A percentile compares a stretch with the other conserved stretches of the same genome.
Evolutionary conservation across 306 rosid genomes (phyloP).

Genomic region (Delonix regia): DNA sequence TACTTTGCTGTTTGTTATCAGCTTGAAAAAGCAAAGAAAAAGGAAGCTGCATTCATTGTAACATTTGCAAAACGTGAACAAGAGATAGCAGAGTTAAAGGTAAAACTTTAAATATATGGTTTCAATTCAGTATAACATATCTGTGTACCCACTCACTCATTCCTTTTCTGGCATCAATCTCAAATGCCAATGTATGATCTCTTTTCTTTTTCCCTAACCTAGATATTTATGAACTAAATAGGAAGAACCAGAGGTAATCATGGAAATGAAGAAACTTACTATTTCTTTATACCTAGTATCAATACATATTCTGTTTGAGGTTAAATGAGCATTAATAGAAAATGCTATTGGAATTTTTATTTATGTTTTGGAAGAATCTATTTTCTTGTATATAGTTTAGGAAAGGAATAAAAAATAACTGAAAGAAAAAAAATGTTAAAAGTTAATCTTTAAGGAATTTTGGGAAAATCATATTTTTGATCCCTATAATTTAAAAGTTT

Average conservation of each 20-base stretch:
- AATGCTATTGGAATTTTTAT: no score
- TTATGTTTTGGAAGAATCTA: not conserved
- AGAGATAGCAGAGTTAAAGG: slow-evolving; percentile 95
- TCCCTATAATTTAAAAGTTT: no score
- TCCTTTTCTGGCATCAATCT: no score
- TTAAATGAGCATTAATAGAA: no score
- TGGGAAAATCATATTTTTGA: no score
- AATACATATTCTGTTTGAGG: not conserved
- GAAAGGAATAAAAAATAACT: not conserved
- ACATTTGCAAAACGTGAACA: slow-evolving; percentile 96
- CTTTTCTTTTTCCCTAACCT: no score
- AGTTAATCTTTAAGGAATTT: not conserved
- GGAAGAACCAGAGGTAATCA: not conserved
- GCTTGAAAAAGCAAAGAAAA: slow-evolving; percentile 96
- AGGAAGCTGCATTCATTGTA: slow-evolving; percentile 94
- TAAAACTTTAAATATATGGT: slow-evolving; percentile 22
- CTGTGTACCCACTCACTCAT: not conserved
- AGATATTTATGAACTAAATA: not conserved
- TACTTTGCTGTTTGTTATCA: slow-evolving; percentile 39
- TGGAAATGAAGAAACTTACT: not conserved
- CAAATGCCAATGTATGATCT: no score
- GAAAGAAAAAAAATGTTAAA: not conserved
- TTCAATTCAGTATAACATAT: not conserved
- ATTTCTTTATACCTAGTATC: no score
- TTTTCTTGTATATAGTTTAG: not conserved